Evolutionary conservation across 2,329 filamentous ascomycete species (phyloP), one percentile per base, ranked within the genome.

Genomic region (Aspergillus vadensis): DNA sequence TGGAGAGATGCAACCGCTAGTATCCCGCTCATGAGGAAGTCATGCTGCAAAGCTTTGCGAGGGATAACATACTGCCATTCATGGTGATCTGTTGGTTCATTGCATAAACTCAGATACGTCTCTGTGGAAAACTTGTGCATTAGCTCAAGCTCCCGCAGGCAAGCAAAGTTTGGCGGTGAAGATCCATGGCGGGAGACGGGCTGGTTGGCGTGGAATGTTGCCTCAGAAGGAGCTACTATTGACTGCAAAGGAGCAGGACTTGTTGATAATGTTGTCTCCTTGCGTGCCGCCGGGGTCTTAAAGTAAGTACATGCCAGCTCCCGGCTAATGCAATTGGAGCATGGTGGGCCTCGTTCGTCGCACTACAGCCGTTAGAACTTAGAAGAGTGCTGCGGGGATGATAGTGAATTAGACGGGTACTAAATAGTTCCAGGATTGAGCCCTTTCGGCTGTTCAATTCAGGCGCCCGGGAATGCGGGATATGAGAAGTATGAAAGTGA

Each of bases 101-200:
- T 74, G 53, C 68, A 74, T 14, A 82, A 74, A 39, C 76, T 78
- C 21, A 73, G 73, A 63, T 77, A 83, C 0, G 81, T 83, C 17
- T 74, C 75, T 0, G 78, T 82, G 1, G 80, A 77, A 75, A 80
- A 85, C 27, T 79, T 79, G 63, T 84, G 81, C 79, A 84, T 82
- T 48, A 85, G 67, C 60, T 83, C 81, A 8, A 85, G 73, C 59
- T 83, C 81, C 3, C 72, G 61, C 38, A 49, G 64, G 10, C 65
- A 63, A 23, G 69, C 67, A 41, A 61, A 60, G 17, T 59, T 47
- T 12, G 65, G 59, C 19, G 63, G 59, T 30, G 25, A 5, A 30
- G 39, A 3, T 14, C 36, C 51, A 27, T 53, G 10, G 17, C 53
- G 41, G 25, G 23, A 32, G 6, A 36, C 8, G 21, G 39, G 41